Percentiles rank a stretch among this genome's conserved stretches.
Evolutionary conservation across 495 filamentous ascomycete species (phyloP).

Genomic region (Penicillium mononematosum): DNA sequence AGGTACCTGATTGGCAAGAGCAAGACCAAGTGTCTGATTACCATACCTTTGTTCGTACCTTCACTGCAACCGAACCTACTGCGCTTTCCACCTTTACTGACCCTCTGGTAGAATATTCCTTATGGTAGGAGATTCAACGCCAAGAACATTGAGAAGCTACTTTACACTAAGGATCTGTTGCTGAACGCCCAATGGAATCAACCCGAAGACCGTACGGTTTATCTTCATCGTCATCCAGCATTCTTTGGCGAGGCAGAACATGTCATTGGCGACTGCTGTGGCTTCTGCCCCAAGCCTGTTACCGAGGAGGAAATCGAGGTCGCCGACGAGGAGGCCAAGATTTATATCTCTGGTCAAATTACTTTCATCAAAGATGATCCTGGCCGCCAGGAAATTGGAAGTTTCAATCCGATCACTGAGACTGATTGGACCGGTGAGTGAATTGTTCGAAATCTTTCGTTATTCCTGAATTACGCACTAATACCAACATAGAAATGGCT

Average conservation of each 20-base stretch:
- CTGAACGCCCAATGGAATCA: constrained; percentile 87
- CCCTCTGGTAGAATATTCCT: constrained; percentile 54
- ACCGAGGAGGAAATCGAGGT: constrained; percentile 68
- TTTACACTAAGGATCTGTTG: constrained; percentile 77
- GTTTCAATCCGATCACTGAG: constrained; percentile 76
- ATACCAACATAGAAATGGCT: constrained; percentile 47
- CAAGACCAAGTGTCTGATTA: constrained; percentile 73
- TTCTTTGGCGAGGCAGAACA: constrained; percentile 66
- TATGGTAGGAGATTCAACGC: constrained; percentile 71
- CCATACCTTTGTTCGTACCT: constrained; percentile 57
- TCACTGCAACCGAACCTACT: background rate
- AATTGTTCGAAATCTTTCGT: too few relatives aligned
- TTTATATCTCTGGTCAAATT: constrained; percentile 67
- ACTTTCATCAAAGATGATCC: constrained; percentile 76
- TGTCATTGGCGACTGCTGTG: constrained; percentile 77
- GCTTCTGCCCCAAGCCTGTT: constrained; percentile 64
- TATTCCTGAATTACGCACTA: background rate
- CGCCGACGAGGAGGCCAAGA: constrained; percentile 66
- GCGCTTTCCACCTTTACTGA: background rate
- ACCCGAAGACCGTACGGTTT: constrained; percentile 63
- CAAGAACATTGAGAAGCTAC: constrained; percentile 70
- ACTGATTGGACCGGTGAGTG: constrained; percentile 78
- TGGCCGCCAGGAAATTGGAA: constrained; percentile 67
- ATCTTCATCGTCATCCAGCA: constrained; percentile 76
- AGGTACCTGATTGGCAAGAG: constrained; percentile 77